phyloP scores from a whole-genome alignment of 768 basidiomycete genomes.

The Leccinum aurantiacum region DNA sequence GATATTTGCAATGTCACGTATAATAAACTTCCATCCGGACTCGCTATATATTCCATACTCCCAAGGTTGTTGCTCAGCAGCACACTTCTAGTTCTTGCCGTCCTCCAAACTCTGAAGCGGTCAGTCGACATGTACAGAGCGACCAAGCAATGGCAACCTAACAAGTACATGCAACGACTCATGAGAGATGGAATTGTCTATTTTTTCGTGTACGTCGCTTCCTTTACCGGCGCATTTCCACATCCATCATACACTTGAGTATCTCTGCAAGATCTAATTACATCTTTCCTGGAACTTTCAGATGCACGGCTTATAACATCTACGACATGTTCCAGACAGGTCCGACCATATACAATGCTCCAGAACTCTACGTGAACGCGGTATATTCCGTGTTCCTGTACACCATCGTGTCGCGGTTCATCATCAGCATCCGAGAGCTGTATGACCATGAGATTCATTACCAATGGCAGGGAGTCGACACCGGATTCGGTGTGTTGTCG shows the following conservation, averaged over 20 bases:
- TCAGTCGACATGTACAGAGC: slow-evolving; percentile 3
- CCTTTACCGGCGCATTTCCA: background rate
- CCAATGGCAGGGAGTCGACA: background rate
- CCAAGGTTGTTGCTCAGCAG: slow-evolving; percentile 1
- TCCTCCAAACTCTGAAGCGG: background rate
- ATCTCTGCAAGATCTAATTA: background rate
- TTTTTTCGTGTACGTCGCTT: slow-evolving; percentile 10
- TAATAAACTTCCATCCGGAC: background rate
- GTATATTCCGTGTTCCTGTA: background rate
- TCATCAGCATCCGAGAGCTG: background rate
- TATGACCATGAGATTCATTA: background rate
- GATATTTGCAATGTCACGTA: slow-evolving; percentile 1
- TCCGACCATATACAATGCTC: background rate
- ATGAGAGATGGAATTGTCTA: slow-evolving; percentile 10
- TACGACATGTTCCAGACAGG: background rate
- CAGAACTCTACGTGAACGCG: background rate
- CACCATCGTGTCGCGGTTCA: background rate
- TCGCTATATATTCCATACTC: background rate
- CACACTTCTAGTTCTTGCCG: background rate
- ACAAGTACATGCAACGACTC: slow-evolving; percentile 8
- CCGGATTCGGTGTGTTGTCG: background rate
- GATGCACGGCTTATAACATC: background rate
- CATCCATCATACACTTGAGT: background rate
- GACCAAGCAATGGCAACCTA: slow-evolving; percentile 13
- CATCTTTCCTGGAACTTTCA: background rate